A percentile compares a stretch with the other conserved stretches of the same genome.
Evolutionary conservation across 2,329 filamentous ascomycete species (phyloP).

Genomic region (Talaromyces verruculosus): DNA sequence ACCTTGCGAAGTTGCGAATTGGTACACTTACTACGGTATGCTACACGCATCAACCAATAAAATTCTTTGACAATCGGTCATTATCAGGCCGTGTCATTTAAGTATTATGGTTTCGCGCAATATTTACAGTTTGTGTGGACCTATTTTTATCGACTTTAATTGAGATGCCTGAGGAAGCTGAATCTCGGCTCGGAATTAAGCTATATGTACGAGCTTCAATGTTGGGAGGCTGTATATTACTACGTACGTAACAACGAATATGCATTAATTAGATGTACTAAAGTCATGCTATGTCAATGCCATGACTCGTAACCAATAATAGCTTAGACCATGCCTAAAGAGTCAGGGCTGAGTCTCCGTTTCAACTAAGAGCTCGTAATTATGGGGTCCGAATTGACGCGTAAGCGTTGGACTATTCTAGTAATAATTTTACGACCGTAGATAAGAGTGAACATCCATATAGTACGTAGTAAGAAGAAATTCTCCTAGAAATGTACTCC

Average conservation of each 20-base stretch:
- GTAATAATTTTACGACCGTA: neutral
- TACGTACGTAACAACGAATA: too few species aligned
- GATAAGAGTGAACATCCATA: neutral
- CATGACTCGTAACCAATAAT: neutral
- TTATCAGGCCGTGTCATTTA: neutral
- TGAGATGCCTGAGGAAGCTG: conserved; percentile 1
- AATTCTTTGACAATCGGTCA: neutral
- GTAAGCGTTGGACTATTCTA: too few species aligned
- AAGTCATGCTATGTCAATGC: neutral
- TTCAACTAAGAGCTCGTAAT: neutral
- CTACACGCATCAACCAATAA: neutral
- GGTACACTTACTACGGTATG: neutral
- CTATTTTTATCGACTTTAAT: conserved; percentile 10
- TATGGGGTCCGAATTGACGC: neutral
- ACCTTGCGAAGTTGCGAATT: neutral
- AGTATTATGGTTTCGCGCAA: neutral
- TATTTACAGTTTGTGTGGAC: neutral
- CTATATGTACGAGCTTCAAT: neutral
- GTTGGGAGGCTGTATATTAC: neutral
- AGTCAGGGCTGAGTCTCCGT: neutral
- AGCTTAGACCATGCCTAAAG: neutral
- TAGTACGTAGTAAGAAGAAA: neutral
- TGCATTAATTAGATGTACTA: neutral
- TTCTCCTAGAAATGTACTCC: neutral
- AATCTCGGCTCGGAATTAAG: neutral